These are phyloP conservation scores for Hygrophila difformis DNA, from an alignment of 257 asterid genomes.

Conservation along the genomic window DNA sequence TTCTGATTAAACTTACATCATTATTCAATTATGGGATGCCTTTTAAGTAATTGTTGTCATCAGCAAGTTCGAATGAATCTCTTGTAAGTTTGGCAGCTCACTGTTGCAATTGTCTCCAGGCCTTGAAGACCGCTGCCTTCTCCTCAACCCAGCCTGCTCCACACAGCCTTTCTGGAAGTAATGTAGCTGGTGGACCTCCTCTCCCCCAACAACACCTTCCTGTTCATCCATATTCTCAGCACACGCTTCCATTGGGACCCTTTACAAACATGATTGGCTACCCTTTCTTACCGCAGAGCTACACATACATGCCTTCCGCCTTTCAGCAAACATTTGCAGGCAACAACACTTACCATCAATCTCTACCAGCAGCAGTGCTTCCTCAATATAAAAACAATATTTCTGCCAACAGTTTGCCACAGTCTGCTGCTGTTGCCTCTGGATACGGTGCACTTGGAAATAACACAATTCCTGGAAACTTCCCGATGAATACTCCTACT, in stretches of 20 bases:
- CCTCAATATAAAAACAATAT: slow-evolving; percentile 66
- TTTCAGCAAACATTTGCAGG: slow-evolving; percentile 86
- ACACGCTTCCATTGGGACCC: slow-evolving; percentile 70
- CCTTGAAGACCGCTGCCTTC: slow-evolving; percentile 48
- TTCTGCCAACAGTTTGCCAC: slow-evolving; percentile 39
- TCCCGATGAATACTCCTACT: slow-evolving; percentile 55
- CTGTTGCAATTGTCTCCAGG: slow-evolving; percentile 29
- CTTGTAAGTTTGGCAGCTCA: slow-evolving; percentile 1
- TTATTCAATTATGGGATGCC: too few relatives aligned
- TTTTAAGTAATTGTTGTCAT: not conserved
- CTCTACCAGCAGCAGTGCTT: slow-evolving; percentile 58
- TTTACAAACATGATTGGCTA: slow-evolving; percentile 75
- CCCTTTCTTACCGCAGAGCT: slow-evolving; percentile 81
- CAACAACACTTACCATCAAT: slow-evolving; percentile 65
- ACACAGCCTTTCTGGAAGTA: slow-evolving; percentile 49
- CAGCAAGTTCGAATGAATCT: too few relatives aligned
- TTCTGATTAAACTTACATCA: too few relatives aligned
- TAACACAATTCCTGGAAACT: slow-evolving; percentile 34
- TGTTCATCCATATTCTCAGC: slow-evolving; percentile 81
- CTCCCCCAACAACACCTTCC: slow-evolving; percentile 77
- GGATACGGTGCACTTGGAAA: slow-evolving; percentile 51
- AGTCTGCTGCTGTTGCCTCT: slow-evolving; percentile 42
- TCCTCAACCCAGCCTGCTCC: slow-evolving; percentile 46
- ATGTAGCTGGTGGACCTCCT: slow-evolving; percentile 68
- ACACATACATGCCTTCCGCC: slow-evolving; percentile 75